These are phyloP conservation scores for Chalaropsis thielavioides DNA, from an alignment of 2,329 filamentous ascomycete species.

Conservation along the genomic window DNA sequence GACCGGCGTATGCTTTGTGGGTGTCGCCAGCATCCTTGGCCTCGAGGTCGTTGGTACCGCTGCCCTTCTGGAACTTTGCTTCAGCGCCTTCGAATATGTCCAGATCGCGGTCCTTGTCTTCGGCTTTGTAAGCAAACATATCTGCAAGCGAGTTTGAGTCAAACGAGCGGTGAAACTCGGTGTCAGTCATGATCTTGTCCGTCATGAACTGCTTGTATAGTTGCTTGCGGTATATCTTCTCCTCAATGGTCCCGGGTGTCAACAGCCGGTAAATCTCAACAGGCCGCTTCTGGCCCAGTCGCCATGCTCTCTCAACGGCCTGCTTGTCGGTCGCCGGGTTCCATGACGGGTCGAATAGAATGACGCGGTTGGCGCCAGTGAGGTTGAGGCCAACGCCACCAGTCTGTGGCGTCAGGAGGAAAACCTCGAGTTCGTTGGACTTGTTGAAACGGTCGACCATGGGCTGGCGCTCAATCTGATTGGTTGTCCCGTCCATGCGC, in stretches of 20 bases:
- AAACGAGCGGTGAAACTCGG: slow-evolving; percentile 83
- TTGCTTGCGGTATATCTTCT: slow-evolving; percentile 97
- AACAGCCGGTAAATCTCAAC: slow-evolving; percentile 97
- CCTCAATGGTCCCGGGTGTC: slow-evolving; percentile 94
- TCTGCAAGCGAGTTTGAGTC: slow-evolving; percentile 83
- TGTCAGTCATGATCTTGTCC: slow-evolving; percentile 89
- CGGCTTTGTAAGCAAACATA: slow-evolving; percentile 55
- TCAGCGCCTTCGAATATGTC: slow-evolving; percentile 80
- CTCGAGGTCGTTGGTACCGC: not conserved
- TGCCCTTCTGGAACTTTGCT: slow-evolving; percentile 30
- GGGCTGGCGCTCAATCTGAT: slow-evolving; percentile 72
- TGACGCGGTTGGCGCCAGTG: slow-evolving; percentile 86
- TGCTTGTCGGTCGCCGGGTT: slow-evolving; percentile 95
- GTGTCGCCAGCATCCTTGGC: not conserved
- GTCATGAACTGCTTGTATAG: slow-evolving; percentile 98
- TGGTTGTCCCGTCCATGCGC: slow-evolving; percentile 87
- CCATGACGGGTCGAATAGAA: slow-evolving; percentile 98
- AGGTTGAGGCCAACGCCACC: slow-evolving; percentile 88
- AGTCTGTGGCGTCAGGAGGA: slow-evolving; percentile 88
- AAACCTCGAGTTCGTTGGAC: slow-evolving; percentile 64
- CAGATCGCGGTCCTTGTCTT: slow-evolving; percentile 62
- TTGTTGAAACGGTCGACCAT: slow-evolving; percentile 91
- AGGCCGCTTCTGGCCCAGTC: slow-evolving; percentile 83
- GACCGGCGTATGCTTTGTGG: not conserved
- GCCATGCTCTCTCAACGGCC: slow-evolving; percentile 88